Conservation (phyloP, 495 filamentous ascomycete species). For the Zalerion maritima region DNA sequence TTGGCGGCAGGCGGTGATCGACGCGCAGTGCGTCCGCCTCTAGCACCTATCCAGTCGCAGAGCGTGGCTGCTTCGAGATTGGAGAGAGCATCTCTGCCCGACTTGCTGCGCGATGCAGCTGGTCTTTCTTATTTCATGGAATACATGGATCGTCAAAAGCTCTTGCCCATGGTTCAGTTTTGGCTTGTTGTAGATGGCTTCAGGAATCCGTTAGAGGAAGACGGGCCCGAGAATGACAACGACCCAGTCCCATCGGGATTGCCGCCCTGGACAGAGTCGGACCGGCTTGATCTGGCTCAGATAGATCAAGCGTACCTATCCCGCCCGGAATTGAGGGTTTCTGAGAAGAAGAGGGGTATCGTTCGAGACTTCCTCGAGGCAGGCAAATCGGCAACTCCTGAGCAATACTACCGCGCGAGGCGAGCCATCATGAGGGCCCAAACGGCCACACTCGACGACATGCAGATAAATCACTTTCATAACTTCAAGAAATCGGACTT, state of each 20-base stretch:
- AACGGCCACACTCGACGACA: slow-evolving; percentile 64
- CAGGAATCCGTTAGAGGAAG: slow-evolving; percentile 89
- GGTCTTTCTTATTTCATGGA: slow-evolving; percentile 98
- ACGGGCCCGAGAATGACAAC: slow-evolving; percentile 52
- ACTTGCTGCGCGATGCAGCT: slow-evolving; percentile 74
- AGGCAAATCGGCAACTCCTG: slow-evolving; percentile 54
- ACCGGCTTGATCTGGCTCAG: slow-evolving; percentile 73
- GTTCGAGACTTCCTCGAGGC: slow-evolving; percentile 69
- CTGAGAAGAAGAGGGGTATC: slow-evolving; percentile 46
- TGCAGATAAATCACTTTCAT: slow-evolving; percentile 64
- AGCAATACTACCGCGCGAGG: slow-evolving; percentile 73
- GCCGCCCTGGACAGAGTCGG: slow-evolving; percentile 64
- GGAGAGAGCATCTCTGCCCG: slow-evolving; percentile 58
- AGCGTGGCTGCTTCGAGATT: slow-evolving; percentile 37
- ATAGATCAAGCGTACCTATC: slow-evolving; percentile 83
- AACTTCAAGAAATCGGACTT: slow-evolving; percentile 84
- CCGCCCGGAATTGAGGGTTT: slow-evolving; percentile 64
- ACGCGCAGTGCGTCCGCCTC: slow-evolving; percentile 21
- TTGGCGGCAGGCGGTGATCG: slow-evolving; percentile 52
- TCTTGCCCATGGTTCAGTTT: slow-evolving; percentile 89
- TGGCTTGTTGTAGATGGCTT: slow-evolving; percentile 98
- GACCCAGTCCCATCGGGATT: slow-evolving; percentile 44
- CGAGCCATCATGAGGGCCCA: slow-evolving; percentile 72
- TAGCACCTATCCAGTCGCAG: slow-evolving; percentile 14
- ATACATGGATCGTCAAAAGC: slow-evolving; percentile 83